Evolutionary conservation across 2,329 filamentous ascomycete genomes (phyloP).

Genomic region (Scopulariopsis brevicaulis): DNA sequence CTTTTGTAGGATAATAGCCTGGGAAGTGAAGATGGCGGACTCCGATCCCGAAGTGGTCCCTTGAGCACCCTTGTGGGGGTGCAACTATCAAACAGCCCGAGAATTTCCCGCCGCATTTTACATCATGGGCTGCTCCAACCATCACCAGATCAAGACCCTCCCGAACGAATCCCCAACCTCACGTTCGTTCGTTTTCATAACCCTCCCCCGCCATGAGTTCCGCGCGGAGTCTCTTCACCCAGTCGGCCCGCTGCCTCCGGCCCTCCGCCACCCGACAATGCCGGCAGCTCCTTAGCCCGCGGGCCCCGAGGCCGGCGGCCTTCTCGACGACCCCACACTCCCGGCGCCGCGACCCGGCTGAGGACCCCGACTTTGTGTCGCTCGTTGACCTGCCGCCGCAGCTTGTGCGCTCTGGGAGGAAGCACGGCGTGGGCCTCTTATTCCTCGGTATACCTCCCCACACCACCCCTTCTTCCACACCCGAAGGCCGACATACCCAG

Average conservation of each 20-base stretch:
- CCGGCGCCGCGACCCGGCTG: constrained; percentile 27
- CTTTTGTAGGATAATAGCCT: not conserved
- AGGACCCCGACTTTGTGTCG: constrained; percentile 71
- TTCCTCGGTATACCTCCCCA: constrained; percentile 47
- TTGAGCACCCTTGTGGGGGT: not conserved
- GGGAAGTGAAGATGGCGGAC: not conserved
- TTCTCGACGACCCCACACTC: constrained; percentile 4
- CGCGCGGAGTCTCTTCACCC: not conserved
- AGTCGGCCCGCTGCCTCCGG: not conserved
- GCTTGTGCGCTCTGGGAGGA: constrained; percentile 62
- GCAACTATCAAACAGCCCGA: not conserved
- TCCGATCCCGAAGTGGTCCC: not conserved
- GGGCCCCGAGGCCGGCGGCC: not conserved
- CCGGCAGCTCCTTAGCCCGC: not conserved
- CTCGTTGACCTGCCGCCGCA: constrained; percentile 72
- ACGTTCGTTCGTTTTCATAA: not conserved
- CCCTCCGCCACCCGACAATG: not conserved
- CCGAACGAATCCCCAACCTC: not conserved
- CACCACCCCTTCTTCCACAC: not conserved
- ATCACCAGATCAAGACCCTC: not conserved
- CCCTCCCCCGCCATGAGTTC: not conserved
- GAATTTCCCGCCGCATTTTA: constrained; percentile 1
- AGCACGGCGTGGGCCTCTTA: constrained; percentile 70
- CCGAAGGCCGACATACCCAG: not conserved
- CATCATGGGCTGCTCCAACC: not conserved